Percentiles rank a stretch among this genome's conserved stretches.
Conservation (phyloP, 2,329 filamentous ascomycete genomes). For the Fusarium odoratissimum region DNA sequence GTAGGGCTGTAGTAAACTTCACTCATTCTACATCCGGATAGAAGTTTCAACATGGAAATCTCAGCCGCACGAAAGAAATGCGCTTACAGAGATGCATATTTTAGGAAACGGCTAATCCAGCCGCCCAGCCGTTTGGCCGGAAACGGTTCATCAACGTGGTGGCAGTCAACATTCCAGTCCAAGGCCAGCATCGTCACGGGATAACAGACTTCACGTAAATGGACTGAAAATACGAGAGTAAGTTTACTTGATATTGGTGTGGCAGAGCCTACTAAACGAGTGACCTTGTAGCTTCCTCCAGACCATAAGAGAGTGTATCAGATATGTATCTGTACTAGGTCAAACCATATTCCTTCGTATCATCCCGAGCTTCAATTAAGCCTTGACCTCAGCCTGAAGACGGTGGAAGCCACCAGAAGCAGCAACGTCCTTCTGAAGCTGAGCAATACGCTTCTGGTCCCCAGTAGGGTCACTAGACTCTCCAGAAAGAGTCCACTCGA, state of each 20-base stretch:
- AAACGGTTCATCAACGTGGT: neutral
- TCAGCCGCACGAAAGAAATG: neutral
- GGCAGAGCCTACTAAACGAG: conserved; percentile 14
- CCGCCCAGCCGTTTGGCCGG: neutral
- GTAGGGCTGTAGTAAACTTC: neutral
- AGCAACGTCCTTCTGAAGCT: conserved; percentile 75
- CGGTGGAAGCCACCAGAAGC: conserved; percentile 72
- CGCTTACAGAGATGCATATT: neutral
- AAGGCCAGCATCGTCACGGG: neutral
- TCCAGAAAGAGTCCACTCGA: conserved; percentile 72
- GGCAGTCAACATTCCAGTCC: conserved; percentile 1
- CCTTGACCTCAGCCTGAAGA: conserved; percentile 48
- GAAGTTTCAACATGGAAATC: neutral
- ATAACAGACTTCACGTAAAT: neutral
- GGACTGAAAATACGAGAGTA: neutral
- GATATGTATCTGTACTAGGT: conserved; percentile 12
- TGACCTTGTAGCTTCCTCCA: conserved; percentile 14
- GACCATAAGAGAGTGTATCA: conserved; percentile 25
- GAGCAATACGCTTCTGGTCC: conserved; percentile 80
- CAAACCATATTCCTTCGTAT: neutral
- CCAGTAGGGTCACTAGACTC: conserved; percentile 75
- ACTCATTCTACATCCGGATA: neutral
- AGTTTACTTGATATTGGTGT: conserved; percentile 19
- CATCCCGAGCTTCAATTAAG: neutral
- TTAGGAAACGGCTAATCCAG: neutral